A percentile compares a stretch with the other conserved stretches of the same genome.
phyloP scores from a whole-genome alignment of 805 yeast genomes.

The Nakazawaea ernobii region DNA sequence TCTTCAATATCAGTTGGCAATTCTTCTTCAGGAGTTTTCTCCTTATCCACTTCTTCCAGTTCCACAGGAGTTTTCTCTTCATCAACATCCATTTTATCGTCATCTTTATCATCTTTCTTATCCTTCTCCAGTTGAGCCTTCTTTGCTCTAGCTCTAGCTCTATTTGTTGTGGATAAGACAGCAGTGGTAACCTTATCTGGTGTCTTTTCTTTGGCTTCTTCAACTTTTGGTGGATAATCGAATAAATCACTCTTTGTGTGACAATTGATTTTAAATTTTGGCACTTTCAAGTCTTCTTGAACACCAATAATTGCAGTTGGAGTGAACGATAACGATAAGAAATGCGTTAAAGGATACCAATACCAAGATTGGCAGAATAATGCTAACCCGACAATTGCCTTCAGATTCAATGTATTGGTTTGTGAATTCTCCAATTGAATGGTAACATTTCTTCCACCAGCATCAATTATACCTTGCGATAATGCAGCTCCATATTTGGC shows the following conservation, averaged over 20 bases:
- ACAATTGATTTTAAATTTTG: constrained; percentile 75
- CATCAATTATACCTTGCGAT: constrained; percentile 96
- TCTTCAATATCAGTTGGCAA: constrained; percentile 24
- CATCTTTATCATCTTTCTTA: constrained; percentile 40
- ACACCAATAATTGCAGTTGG: constrained; percentile 91
- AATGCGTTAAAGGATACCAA: constrained; percentile 97
- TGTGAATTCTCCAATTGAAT: constrained; percentile 83
- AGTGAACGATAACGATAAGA: constrained; percentile 82
- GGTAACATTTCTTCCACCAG: constrained; percentile 97
- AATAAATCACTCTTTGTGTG: constrained; percentile 75
- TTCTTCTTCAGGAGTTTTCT: constrained; percentile 11
- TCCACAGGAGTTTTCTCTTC: constrained; percentile 17
- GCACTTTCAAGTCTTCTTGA: constrained; percentile 77
- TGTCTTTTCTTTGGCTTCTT: constrained; percentile 71
- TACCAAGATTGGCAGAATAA: constrained; percentile 94
- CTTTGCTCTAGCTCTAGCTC: constrained; percentile 90
- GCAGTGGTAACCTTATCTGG: constrained; percentile 91
- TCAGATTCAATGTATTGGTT: constrained; percentile 84
- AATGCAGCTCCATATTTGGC: constrained; percentile 97
- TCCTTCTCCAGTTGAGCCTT: constrained; percentile 48
- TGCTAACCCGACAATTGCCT: constrained; percentile 87
- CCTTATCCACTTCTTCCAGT: constrained; percentile 10
- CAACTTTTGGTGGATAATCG: constrained; percentile 85
- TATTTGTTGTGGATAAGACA: constrained; percentile 86
- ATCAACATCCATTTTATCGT: constrained; percentile 37